Conservation (phyloP, 2,329 filamentous ascomycete genomes). For the Trichoderma brevicompactum region DNA sequence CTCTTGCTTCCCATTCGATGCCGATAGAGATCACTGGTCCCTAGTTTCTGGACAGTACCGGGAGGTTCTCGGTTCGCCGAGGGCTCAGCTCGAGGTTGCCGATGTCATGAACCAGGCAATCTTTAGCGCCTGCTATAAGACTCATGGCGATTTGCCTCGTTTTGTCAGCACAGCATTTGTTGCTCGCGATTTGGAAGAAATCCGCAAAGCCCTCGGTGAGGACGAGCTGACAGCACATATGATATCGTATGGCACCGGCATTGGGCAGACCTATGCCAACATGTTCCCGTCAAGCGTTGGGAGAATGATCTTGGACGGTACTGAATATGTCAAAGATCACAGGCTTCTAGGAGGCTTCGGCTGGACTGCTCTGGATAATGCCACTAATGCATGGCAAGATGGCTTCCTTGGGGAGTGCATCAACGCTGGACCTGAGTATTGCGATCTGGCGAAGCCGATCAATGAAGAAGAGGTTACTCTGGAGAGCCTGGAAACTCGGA, state of each 20-base stretch:
- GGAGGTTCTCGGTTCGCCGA: conserved; percentile 42
- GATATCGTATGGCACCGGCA: conserved; percentile 57
- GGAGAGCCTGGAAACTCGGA: conserved; percentile 44
- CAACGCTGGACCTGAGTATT: conserved; percentile 51
- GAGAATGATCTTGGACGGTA: conserved; percentile 54
- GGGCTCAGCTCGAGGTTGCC: conserved; percentile 47
- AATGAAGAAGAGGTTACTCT: conserved; percentile 41
- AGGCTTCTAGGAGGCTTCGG: conserved; percentile 52
- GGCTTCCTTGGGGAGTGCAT: conserved; percentile 57
- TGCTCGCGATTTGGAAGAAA: conserved; percentile 54
- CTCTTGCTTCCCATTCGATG: conserved; percentile 52
- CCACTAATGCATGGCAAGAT: conserved; percentile 54
- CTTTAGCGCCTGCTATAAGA: conserved; percentile 49
- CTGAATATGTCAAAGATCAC: conserved; percentile 53
- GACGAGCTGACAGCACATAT: conserved; percentile 54
- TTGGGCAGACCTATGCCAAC: conserved; percentile 56
- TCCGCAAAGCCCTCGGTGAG: conserved; percentile 51
- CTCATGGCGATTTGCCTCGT: conserved; percentile 50
- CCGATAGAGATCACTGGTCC: conserved; percentile 53
- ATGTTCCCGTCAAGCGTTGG: conserved; percentile 56
- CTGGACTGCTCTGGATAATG: conserved; percentile 54
- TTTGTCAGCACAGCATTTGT: conserved; percentile 54
- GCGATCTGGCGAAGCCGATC: conserved; percentile 47
- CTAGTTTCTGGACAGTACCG: conserved; percentile 47
- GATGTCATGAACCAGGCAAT: conserved; percentile 54